Percentiles rank a stretch among this genome's conserved stretches.
Evolutionary conservation across 129 eudicot species (phyloP).

Genomic region (Artemisia annua): DNA sequence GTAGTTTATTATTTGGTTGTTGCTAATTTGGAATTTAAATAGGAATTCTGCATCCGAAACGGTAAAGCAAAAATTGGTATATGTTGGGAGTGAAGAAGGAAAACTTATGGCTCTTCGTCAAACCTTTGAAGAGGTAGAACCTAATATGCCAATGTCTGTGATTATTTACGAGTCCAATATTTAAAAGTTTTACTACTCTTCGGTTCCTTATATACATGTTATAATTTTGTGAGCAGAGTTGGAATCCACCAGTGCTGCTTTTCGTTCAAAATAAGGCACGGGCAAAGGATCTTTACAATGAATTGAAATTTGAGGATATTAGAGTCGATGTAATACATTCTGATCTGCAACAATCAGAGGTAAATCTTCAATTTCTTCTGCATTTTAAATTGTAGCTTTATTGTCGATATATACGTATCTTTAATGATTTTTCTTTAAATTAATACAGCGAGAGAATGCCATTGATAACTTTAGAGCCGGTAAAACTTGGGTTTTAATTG

Average conservation of each 20-base stretch:
- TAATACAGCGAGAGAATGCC: constrained; percentile 78
- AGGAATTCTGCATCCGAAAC: constrained; percentile 92
- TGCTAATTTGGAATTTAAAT: constrained; percentile 15
- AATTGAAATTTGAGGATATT: constrained; percentile 62
- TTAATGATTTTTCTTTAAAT: not conserved
- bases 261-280: constrained; percentile 94
- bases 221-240: constrained; percentile 50
- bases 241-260: constrained; percentile 87
- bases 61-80: constrained; percentile 76
- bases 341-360: constrained; percentile 79
- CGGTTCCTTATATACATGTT: constrained; percentile 9
- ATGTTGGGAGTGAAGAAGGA: constrained; percentile 97
- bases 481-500: constrained; percentile 95
- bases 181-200: not conserved
- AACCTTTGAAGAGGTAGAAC: constrained; percentile 77
- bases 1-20: constrained; percentile 1
- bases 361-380: constrained; percentile 23
- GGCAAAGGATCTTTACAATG: constrained; percentile 75
- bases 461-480: constrained; percentile 90
- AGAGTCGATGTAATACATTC: constrained; percentile 88
- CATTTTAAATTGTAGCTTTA: not conserved
- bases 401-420: not conserved
- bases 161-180: not conserved
- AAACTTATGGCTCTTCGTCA: constrained; percentile 95
- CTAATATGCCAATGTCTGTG: constrained; percentile 1